Evolutionary conservation across 495 filamentous ascomycete species (phyloP).

Genomic region (Astrothelium macrocarpum): DNA sequence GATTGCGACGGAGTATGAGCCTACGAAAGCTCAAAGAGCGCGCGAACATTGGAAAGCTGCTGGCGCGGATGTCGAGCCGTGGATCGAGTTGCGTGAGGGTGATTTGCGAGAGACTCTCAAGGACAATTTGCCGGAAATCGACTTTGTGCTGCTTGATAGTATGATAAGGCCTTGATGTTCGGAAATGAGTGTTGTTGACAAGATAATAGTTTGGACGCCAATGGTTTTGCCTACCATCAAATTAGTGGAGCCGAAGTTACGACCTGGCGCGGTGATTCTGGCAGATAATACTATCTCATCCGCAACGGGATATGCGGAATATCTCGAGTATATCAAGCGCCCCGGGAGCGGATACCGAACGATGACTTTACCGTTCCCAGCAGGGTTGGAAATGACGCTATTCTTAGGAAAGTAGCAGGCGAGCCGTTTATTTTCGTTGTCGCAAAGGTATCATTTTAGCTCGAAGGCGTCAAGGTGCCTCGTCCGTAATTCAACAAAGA

Average conservation of each 20-base stretch:
- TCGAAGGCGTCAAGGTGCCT: not conserved
- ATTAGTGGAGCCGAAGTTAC: conserved; percentile 37
- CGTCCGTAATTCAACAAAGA: conserved; percentile 1
- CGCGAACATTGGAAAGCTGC: conserved; percentile 40
- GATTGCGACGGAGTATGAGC: conserved; percentile 47
- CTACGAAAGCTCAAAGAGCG: conserved; percentile 37
- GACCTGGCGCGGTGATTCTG: conserved; percentile 42
- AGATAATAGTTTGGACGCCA: conserved; percentile 43
- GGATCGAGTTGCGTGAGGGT: conserved; percentile 45
- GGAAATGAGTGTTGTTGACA: conserved; percentile 10
- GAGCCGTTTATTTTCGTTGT: not conserved
- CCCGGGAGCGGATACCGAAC: not conserved
- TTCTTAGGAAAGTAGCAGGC: not conserved
- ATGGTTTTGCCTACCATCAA: conserved; percentile 43
- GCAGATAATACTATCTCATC: conserved; percentile 39
- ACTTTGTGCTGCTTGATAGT: conserved; percentile 49
- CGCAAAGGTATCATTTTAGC: not conserved
- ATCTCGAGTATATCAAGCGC: not conserved
- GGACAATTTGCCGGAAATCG: conserved; percentile 33
- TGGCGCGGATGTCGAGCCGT: conserved; percentile 33
- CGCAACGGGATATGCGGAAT: conserved; percentile 26
- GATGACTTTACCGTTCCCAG: not conserved
- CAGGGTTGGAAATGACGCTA: not conserved
- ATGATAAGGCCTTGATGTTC: not conserved
- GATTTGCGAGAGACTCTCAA: conserved; percentile 45